These are phyloP conservation scores for Cladophialophora immunda DNA, from an alignment of 2,329 filamentous ascomycete genomes.

Conservation along the genomic window DNA sequence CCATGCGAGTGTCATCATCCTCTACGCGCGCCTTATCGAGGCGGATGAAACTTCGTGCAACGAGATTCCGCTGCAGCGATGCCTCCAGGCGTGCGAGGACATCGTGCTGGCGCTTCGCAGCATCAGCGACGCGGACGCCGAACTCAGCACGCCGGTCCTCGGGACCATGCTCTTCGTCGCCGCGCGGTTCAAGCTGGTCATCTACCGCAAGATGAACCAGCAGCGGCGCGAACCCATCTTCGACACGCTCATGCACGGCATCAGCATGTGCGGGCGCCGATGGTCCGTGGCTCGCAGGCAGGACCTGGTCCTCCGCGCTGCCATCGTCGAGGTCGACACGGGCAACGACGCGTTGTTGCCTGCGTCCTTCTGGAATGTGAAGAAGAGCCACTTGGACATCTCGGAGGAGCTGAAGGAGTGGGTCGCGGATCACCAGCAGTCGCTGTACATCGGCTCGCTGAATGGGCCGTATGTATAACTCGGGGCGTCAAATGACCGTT, in stretches of 20 bases:
- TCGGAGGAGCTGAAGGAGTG: slow-evolving; percentile 39
- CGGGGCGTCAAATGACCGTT: not conserved
- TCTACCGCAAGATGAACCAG: slow-evolving; percentile 29
- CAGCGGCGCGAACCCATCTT: slow-evolving; percentile 34
- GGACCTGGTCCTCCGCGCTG: slow-evolving; percentile 39
- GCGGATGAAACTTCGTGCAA: slow-evolving; percentile 19
- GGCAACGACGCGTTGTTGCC: slow-evolving; percentile 19
- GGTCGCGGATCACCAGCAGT: slow-evolving; percentile 32
- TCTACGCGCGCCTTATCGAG: slow-evolving; percentile 37
- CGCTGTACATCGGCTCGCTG: slow-evolving; percentile 33
- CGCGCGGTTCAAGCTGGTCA: slow-evolving; percentile 36
- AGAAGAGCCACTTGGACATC: slow-evolving; percentile 38
- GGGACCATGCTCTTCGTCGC: slow-evolving; percentile 36
- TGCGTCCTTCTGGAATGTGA: slow-evolving; percentile 31
- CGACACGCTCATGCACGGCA: slow-evolving; percentile 40
- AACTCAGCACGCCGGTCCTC: slow-evolving; percentile 38
- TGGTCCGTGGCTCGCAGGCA: slow-evolving; percentile 38
- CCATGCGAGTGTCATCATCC: slow-evolving; percentile 37
- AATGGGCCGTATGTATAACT: slow-evolving; percentile 33
- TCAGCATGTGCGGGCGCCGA: slow-evolving; percentile 41
- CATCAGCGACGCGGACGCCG: slow-evolving; percentile 40
- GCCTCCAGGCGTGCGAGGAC: slow-evolving; percentile 38
- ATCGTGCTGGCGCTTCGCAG: slow-evolving; percentile 34
- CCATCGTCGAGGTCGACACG: slow-evolving; percentile 37
- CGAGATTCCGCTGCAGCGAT: slow-evolving; percentile 34